A percentile compares a stretch with the other conserved stretches of the same genome.
phyloP scores from a whole-genome alignment of 2,329 filamentous ascomycete genomes.

The Tympanopsis confertula region DNA sequence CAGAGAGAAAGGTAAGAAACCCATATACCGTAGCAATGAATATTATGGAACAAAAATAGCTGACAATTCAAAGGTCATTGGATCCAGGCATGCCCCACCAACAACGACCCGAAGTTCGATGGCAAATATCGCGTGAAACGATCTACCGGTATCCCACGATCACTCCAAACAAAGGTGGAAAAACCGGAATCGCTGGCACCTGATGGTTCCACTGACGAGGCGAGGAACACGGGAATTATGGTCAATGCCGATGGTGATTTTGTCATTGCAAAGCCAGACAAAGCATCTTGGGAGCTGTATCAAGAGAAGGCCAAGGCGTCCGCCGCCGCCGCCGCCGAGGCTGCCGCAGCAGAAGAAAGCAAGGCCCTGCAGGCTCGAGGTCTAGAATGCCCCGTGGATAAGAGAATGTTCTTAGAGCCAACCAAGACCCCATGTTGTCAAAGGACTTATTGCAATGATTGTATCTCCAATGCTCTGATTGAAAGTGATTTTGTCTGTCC shows the following conservation, averaged over 20 bases:
- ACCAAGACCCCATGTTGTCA: slow-evolving; percentile 98
- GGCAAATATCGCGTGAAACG: slow-evolving; percentile 86
- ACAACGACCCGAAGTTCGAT: slow-evolving; percentile 92
- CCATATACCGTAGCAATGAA: not conserved
- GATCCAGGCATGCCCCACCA: slow-evolving; percentile 98
- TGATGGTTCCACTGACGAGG: not conserved
- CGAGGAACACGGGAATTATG: slow-evolving; percentile 54
- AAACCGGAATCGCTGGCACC: slow-evolving; percentile 63
- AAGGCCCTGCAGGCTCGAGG: slow-evolving; percentile 82
- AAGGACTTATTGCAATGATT: slow-evolving; percentile 98
- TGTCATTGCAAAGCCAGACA: slow-evolving; percentile 90
- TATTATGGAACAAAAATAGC: not conserved
- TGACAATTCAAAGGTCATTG: slow-evolving; percentile 44
- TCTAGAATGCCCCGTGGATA: slow-evolving; percentile 89
- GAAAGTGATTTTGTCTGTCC: slow-evolving; percentile 97
- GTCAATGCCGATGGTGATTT: slow-evolving; percentile 95
- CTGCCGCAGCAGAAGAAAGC: slow-evolving; percentile 64
- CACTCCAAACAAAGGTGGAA: slow-evolving; percentile 89
- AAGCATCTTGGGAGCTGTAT: slow-evolving; percentile 91
- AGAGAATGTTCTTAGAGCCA: slow-evolving; percentile 95
- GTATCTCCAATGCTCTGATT: slow-evolving; percentile 97
- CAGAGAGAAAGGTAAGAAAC: slow-evolving; percentile 65
- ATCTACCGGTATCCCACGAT: slow-evolving; percentile 91
- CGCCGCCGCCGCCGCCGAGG: slow-evolving; percentile 57
- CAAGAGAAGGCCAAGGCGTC: slow-evolving; percentile 86